These are phyloP conservation scores for Athelia psychrophila DNA, from an alignment of 1,284 basidiomycete genomes.

Conservation along the genomic window DNA sequence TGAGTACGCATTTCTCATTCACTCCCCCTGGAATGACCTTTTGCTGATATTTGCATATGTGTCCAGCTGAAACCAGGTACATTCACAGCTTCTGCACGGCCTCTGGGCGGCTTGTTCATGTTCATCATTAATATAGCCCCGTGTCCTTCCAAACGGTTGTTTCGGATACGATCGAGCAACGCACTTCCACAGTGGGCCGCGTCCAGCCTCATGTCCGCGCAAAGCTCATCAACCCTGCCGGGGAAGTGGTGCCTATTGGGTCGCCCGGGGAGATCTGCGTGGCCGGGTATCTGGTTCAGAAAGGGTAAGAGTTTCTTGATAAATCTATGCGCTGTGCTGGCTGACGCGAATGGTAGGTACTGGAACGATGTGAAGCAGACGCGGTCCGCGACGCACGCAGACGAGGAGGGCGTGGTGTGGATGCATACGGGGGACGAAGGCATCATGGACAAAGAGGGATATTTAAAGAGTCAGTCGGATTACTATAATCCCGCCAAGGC, in stretches of 20 bases:
- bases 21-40: neutral
- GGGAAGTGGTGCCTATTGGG: constrained; percentile 61
- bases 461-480: constrained; percentile 56
- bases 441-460: constrained; percentile 81
- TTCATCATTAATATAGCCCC: too few relatives aligned
- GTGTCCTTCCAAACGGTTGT: constrained; percentile 79
- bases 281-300: constrained; percentile 75
- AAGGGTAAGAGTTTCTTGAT: constrained; percentile 45
- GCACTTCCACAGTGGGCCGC: constrained; percentile 79
- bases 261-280: constrained; percentile 75
- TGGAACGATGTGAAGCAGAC: constrained; percentile 78
- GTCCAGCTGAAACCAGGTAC: constrained; percentile 38
- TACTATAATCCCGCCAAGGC: constrained; percentile 3
- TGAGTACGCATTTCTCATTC: constrained; percentile 54
- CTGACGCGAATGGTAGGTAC: constrained; percentile 49
- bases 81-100: constrained; percentile 1
- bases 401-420: constrained; percentile 51
- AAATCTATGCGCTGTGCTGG: neutral
- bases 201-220: constrained; percentile 76
- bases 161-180: constrained; percentile 64
- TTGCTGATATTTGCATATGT: too few relatives aligned
- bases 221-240: constrained; percentile 62
- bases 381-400: constrained; percentile 52
- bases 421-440: constrained; percentile 87
- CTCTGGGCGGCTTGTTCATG: neutral